Percentiles rank a stretch among this genome's conserved stretches.
phyloP scores from a whole-genome alignment of 768 basidiomycete genomes.

The Boletus rufocinnamomeus region DNA sequence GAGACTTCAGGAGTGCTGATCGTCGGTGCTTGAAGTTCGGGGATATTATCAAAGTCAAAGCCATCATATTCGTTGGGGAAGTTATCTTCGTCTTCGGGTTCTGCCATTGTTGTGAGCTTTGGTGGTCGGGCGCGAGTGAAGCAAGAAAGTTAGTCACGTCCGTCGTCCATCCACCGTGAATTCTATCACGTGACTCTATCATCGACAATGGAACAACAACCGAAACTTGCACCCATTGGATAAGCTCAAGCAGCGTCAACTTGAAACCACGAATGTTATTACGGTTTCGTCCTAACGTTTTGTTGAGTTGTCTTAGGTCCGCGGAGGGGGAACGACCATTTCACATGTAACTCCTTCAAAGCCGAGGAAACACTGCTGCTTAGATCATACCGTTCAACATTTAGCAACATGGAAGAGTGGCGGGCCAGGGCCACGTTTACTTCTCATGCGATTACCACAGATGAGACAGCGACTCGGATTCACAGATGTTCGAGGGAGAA shows the following conservation, averaged over 20 bases:
- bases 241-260: not conserved
- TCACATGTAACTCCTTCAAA: not conserved
- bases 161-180: not conserved
- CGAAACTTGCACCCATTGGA: too few relatives aligned
- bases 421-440: not conserved
- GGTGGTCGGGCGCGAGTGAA: not conserved
- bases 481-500: not conserved
- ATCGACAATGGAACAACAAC: too few relatives aligned
- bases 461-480: not conserved
- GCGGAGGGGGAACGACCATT: not conserved
- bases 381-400: not conserved
- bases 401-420: not conserved
- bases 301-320: not conserved
- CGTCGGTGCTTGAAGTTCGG: constrained; percentile 31
- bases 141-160: not conserved
- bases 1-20: constrained; percentile 1
- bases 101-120: constrained; percentile 25
- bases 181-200: constrained; percentile 8
- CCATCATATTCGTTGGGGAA: constrained; percentile 59
- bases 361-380: not conserved
- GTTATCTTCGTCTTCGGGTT: constrained; percentile 43
- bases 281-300: not conserved
- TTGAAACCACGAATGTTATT: not conserved
- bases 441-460: not conserved
- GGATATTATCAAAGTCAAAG: constrained; percentile 45